Conservation (phyloP, 352 stramenopile species). For the Phytophthora fragariae region DNA sequence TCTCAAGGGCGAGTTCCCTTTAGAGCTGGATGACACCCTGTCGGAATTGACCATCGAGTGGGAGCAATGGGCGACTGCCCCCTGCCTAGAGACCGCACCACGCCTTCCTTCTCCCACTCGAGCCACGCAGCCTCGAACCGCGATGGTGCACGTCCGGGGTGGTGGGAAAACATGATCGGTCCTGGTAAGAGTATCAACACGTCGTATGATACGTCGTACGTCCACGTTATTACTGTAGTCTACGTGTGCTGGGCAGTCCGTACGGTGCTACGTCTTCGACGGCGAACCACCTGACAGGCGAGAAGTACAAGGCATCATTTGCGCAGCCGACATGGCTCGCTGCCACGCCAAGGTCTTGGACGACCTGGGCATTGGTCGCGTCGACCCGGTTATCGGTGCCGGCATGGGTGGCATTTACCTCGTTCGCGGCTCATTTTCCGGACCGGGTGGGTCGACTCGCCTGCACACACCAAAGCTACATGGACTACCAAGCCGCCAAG, state of each 20-base stretch:
- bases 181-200: slow-evolving; percentile 78
- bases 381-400: slow-evolving; percentile 82
- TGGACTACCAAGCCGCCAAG: slow-evolving; percentile 86
- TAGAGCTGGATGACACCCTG: slow-evolving; percentile 53
- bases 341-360: slow-evolving; percentile 78
- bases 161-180: slow-evolving; percentile 89
- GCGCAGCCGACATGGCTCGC: slow-evolving; percentile 83
- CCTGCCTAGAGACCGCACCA: slow-evolving; percentile 68
- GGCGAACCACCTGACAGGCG: slow-evolving; percentile 56
- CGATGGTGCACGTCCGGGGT: slow-evolving; percentile 72
- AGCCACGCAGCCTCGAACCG: slow-evolving; percentile 81
- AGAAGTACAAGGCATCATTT: slow-evolving; percentile 70
- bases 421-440: slow-evolving; percentile 77
- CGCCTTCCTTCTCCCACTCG: slow-evolving; percentile 84
- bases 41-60: slow-evolving; percentile 66
- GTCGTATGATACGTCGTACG: slow-evolving; percentile 63
- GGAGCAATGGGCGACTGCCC: slow-evolving; percentile 77
- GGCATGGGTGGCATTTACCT: slow-evolving; percentile 84
- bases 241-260: slow-evolving; percentile 77
- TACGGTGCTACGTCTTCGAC: slow-evolving; percentile 76
- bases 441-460: slow-evolving; percentile 69
- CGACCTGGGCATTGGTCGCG: slow-evolving; percentile 63
- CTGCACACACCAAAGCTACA: slow-evolving; percentile 87
- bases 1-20: slow-evolving; percentile 58
- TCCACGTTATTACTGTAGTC: slow-evolving; percentile 73